phyloP scores from a whole-genome alignment of 1,284 basidiomycete species.

The Ustilago hordei region DNA sequence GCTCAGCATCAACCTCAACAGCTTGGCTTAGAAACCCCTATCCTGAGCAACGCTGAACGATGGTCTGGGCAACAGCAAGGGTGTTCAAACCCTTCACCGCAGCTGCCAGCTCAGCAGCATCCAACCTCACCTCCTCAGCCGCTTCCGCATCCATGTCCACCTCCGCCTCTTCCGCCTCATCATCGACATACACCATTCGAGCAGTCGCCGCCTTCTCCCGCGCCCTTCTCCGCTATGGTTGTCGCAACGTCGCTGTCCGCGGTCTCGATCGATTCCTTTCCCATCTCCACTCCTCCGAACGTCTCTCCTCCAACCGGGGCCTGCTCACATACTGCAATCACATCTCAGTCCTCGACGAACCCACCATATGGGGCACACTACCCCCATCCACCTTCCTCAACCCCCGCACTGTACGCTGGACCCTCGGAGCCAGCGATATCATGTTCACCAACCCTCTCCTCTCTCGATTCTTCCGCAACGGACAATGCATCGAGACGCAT shows the following conservation, averaged over 20 bases:
- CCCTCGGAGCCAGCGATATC: slow-evolving; percentile 89
- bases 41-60: neutral
- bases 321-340: slow-evolving; percentile 67
- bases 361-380: slow-evolving; percentile 59
- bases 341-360: slow-evolving; percentile 66
- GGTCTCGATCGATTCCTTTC: slow-evolving; percentile 57
- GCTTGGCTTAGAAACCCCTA: too few relatives aligned
- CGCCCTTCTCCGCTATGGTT: slow-evolving; percentile 51
- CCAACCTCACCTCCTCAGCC: neutral
- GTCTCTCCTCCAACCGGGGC: slow-evolving; percentile 44
- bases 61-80: slow-evolving; percentile 33
- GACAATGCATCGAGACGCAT: slow-evolving; percentile 93
- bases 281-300: slow-evolving; percentile 46
- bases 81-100: slow-evolving; percentile 31
- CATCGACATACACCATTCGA: slow-evolving; percentile 41
- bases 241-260: slow-evolving; percentile 54
- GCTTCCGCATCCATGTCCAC: slow-evolving; percentile 19
- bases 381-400: slow-evolving; percentile 41
- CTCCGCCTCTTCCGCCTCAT: slow-evolving; percentile 9
- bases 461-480: slow-evolving; percentile 82
- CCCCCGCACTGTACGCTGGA: slow-evolving; percentile 79
- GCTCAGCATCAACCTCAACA: too few relatives aligned
- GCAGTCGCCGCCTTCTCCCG: slow-evolving; percentile 56
- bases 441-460: slow-evolving; percentile 85
- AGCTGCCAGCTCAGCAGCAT: slow-evolving; percentile 11